Conservation (phyloP, 2,329 filamentous ascomycete genomes). For the Xylariaceae sp. region DNA sequence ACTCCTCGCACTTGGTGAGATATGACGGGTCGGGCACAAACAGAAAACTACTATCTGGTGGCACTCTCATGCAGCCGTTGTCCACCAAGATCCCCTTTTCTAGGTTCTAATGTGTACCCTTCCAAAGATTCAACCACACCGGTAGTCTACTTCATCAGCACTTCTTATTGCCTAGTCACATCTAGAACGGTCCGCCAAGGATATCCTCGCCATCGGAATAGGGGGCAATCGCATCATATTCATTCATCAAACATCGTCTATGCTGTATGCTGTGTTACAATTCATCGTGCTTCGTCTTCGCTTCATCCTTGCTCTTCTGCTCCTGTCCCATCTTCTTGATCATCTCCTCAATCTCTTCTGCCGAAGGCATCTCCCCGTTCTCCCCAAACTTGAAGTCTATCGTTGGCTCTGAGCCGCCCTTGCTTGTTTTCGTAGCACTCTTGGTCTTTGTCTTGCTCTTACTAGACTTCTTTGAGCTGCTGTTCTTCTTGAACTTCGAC, state of each 20-base stretch:
- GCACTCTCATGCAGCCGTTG: conserved; percentile 1
- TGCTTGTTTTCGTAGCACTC: conserved; percentile 47
- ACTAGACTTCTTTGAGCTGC: conserved; percentile 48
- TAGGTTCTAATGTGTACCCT: neutral
- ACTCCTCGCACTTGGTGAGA: neutral
- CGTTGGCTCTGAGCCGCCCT: conserved; percentile 45
- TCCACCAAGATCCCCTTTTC: too few relatives aligned
- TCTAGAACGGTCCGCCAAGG: neutral
- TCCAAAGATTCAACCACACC: neutral
- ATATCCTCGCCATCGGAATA: neutral
- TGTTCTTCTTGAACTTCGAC: conserved; percentile 52
- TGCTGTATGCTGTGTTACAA: conserved; percentile 35
- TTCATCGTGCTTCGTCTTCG: conserved; percentile 40
- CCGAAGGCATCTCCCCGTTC: conserved; percentile 52
- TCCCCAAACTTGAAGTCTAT: conserved; percentile 50
- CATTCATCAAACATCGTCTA: conserved; percentile 35
- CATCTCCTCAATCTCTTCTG: conserved; percentile 61
- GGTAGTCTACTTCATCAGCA: neutral
- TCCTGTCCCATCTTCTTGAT: conserved; percentile 53
- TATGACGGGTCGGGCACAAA: conserved; percentile 9
- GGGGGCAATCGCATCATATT: conserved; percentile 28
- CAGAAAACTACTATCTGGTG: neutral
- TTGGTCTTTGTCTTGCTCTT: conserved; percentile 51
- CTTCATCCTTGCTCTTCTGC: conserved; percentile 37
- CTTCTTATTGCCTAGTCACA: neutral